phyloP scores from a whole-genome alignment of 192 early-diverging fungal species.

The Backusella circina region DNA sequence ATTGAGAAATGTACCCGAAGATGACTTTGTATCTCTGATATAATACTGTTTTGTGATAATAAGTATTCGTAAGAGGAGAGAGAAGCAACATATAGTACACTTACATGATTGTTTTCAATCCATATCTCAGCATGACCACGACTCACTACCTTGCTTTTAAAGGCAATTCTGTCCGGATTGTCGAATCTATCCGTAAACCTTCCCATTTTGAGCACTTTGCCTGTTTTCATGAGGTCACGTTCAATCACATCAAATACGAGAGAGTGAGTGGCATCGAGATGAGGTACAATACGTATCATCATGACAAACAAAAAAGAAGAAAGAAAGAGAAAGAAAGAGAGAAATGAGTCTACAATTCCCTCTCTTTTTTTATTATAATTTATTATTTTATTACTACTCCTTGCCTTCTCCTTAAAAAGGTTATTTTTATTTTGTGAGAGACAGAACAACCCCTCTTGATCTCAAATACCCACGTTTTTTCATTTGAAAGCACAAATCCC shows the following conservation, averaged over 20 bases:
- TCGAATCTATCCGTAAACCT: slow-evolving; percentile 36
- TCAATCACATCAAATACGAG: slow-evolving; percentile 54
- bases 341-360: not conserved
- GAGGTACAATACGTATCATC: slow-evolving; percentile 50
- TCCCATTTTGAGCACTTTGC: slow-evolving; percentile 34
- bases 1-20: slow-evolving; percentile 98
- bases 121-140: slow-evolving; percentile 87
- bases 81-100: not conserved
- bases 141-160: slow-evolving; percentile 82
- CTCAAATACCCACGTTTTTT: not conserved
- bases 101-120: slow-evolving; percentile 58
- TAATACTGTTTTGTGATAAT: not conserved
- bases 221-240: slow-evolving; percentile 27
- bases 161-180: slow-evolving; percentile 56
- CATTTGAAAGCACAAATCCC: not conserved
- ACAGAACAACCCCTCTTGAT: not conserved
- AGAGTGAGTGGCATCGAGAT: slow-evolving; percentile 47
- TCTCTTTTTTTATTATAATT: not conserved
- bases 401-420: not conserved
- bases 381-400: not conserved
- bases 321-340: not conserved
- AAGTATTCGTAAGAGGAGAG: not conserved
- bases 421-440: not conserved
- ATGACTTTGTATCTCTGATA: slow-evolving; percentile 93
- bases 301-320: not conserved